A percentile compares a stretch with the other conserved stretches of the same genome.
phyloP scores from a whole-genome alignment of 495 filamentous ascomycete genomes.

The Tetracladium setigerum region DNA sequence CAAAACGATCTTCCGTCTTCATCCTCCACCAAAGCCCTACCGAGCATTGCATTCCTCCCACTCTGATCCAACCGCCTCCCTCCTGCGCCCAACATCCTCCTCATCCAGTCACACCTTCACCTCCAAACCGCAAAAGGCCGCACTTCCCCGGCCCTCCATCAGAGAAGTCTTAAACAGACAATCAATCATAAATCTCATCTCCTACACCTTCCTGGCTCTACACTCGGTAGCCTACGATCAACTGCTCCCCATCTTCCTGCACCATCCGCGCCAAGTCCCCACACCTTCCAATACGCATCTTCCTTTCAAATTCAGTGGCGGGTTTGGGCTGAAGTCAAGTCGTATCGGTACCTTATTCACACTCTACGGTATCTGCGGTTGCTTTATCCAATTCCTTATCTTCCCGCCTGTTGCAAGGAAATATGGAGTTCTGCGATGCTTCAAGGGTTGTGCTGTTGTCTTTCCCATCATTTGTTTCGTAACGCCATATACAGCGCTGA shows the following conservation, averaged over 20 bases:
- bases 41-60: slow-evolving; percentile 36
- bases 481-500: slow-evolving; percentile 64
- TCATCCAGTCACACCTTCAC: slow-evolving; percentile 7
- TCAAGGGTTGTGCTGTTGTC: slow-evolving; percentile 42
- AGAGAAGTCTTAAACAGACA: slow-evolving; percentile 68
- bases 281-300: slow-evolving; percentile 49
- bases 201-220: slow-evolving; percentile 68
- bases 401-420: slow-evolving; percentile 63
- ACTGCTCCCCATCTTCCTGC: slow-evolving; percentile 72
- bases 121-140: slow-evolving; percentile 19
- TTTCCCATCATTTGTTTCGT: slow-evolving; percentile 68
- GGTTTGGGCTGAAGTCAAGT: slow-evolving; percentile 63
- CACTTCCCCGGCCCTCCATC: slow-evolving; percentile 39
- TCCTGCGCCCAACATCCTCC: slow-evolving; percentile 14
- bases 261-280: slow-evolving; percentile 52
- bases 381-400: slow-evolving; percentile 69
- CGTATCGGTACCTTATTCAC: slow-evolving; percentile 74
- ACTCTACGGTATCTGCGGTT: slow-evolving; percentile 61
- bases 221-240: slow-evolving; percentile 77
- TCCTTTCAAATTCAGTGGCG: slow-evolving; percentile 72
- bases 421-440: slow-evolving; percentile 64
- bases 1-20: slow-evolving; percentile 9
- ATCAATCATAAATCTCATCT: slow-evolving; percentile 64
- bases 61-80: slow-evolving; percentile 35
- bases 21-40: slow-evolving; percentile 7